A percentile compares a stretch with the other conserved stretches of the same genome.
These are phyloP conservation scores for Chaetomidium leptoderma DNA, from an alignment of 495 filamentous ascomycete genomes.

Conservation along the genomic window DNA sequence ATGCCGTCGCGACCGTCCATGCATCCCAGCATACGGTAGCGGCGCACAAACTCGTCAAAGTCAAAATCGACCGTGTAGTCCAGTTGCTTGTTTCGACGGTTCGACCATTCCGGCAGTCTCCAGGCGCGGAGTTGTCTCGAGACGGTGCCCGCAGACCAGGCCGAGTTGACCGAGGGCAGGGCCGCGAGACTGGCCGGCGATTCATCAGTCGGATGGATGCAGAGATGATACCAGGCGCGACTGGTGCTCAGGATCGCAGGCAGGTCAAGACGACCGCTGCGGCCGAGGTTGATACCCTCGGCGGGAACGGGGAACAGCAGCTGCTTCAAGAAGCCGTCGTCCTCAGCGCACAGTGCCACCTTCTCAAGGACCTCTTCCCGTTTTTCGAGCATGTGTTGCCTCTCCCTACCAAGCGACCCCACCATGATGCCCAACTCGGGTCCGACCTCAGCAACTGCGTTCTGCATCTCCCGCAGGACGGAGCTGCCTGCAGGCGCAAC, in stretches of 20 bases:
- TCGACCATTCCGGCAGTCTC: slow-evolving; percentile 94
- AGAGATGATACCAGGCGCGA: slow-evolving; percentile 92
- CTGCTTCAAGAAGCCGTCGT: slow-evolving; percentile 74
- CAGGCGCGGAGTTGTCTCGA: slow-evolving; percentile 89
- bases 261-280: slow-evolving; percentile 71
- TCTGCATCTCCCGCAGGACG: slow-evolving; percentile 77
- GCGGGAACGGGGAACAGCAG: slow-evolving; percentile 77
- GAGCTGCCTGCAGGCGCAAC: slow-evolving; percentile 66
- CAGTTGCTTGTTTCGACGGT: slow-evolving; percentile 83
- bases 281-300: slow-evolving; percentile 69
- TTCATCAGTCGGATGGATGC: slow-evolving; percentile 87
- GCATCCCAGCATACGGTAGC: slow-evolving; percentile 81
- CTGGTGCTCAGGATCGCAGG: slow-evolving; percentile 65
- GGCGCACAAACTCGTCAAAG: slow-evolving; percentile 78
- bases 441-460: slow-evolving; percentile 71
- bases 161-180: slow-evolving; percentile 56
- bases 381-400: slow-evolving; percentile 74
- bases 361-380: slow-evolving; percentile 82
- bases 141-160: slow-evolving; percentile 88
- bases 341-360: slow-evolving; percentile 72
- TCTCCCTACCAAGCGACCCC: slow-evolving; percentile 61
- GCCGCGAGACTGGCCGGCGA: slow-evolving; percentile 63
- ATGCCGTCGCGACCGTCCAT: slow-evolving; percentile 87
- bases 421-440: slow-evolving; percentile 74
- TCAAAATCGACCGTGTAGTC: slow-evolving; percentile 98